phyloP scores from a whole-genome alignment of 2,329 filamentous ascomycete species.

The Curvularia lunata region DNA sequence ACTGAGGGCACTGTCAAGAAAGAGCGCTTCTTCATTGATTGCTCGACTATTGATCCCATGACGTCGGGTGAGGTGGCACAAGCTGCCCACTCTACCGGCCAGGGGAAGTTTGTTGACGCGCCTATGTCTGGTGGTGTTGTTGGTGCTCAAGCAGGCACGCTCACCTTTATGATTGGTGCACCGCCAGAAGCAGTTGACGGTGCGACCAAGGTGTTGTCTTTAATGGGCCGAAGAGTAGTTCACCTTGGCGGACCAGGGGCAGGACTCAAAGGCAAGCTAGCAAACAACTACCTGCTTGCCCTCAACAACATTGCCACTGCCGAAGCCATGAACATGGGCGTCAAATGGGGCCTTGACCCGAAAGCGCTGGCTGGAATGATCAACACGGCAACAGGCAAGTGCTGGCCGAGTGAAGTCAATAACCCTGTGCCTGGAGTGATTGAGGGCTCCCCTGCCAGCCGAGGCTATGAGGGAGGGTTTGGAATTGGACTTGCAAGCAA shows the following conservation, averaged over 20 bases:
- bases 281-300: constrained; percentile 95
- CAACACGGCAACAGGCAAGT: constrained; percentile 91
- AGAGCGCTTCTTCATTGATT: constrained; percentile 87
- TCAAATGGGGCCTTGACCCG: constrained; percentile 67
- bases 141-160: constrained; percentile 81
- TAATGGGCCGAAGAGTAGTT: constrained; percentile 86
- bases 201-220: constrained; percentile 71
- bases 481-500: constrained; percentile 59
- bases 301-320: constrained; percentile 83
- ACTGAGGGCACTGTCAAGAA: constrained; percentile 56
- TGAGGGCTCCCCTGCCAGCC: constrained; percentile 73
- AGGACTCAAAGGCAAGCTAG: constrained; percentile 88
- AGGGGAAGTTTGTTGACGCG: constrained; percentile 86
- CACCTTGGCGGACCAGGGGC: constrained; percentile 86
- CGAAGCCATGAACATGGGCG: constrained; percentile 70
- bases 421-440: constrained; percentile 91
- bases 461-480: constrained; percentile 68
- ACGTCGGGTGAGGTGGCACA: constrained; percentile 80
- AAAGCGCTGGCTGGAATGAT: constrained; percentile 81
- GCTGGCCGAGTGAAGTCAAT: constrained; percentile 96
- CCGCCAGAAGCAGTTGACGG: constrained; percentile 65
- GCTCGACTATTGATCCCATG: constrained; percentile 92
- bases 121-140: constrained; percentile 98
- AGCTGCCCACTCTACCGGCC: constrained; percentile 68
- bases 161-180: constrained; percentile 95